A percentile compares a stretch with the other conserved stretches of the same genome.
Evolutionary conservation across 768 basidiomycete genomes (phyloP).

Genomic region (Terana coerulea): DNA sequence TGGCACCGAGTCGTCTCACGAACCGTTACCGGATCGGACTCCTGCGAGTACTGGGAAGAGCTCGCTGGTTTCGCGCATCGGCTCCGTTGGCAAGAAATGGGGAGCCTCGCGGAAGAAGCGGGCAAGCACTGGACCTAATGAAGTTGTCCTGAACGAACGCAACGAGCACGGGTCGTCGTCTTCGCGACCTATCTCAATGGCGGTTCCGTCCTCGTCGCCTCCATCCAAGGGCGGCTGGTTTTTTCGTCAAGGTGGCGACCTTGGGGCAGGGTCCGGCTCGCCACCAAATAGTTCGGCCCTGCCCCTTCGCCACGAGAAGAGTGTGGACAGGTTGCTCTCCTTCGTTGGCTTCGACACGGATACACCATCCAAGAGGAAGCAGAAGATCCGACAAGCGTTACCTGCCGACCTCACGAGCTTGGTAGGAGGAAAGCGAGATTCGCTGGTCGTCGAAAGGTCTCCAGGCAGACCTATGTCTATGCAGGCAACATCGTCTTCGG

Average conservation of each 20-base stretch:
- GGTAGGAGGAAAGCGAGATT: conserved; percentile 7
- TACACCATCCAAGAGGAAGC: conserved; percentile 22
- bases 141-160: conserved; percentile 29
- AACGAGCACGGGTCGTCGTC: not conserved
- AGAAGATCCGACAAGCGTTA: conserved; percentile 16
- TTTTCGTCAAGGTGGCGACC: conserved; percentile 46
- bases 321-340: conserved; percentile 27
- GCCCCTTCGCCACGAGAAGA: conserved; percentile 27
- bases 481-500: conserved; percentile 20
- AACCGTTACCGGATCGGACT: conserved; percentile 17
- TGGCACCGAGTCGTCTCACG: conserved; percentile 23
- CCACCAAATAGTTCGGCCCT: conserved; percentile 31
- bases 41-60: conserved; percentile 26
- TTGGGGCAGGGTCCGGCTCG: conserved; percentile 39
- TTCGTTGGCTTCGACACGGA: conserved; percentile 22
- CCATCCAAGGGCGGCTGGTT: conserved; percentile 38
- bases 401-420: conserved; percentile 25
- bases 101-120: conserved; percentile 39
- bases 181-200: conserved; percentile 18
- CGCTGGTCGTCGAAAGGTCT: conserved; percentile 14
- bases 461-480: conserved; percentile 37
- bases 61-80: conserved; percentile 50
- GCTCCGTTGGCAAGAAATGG: conserved; percentile 55
- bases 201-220: conserved; percentile 25
- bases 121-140: conserved; percentile 39